Conservation (phyloP, 1,284 basidiomycete genomes). For the Takashimella koratensis region DNA sequence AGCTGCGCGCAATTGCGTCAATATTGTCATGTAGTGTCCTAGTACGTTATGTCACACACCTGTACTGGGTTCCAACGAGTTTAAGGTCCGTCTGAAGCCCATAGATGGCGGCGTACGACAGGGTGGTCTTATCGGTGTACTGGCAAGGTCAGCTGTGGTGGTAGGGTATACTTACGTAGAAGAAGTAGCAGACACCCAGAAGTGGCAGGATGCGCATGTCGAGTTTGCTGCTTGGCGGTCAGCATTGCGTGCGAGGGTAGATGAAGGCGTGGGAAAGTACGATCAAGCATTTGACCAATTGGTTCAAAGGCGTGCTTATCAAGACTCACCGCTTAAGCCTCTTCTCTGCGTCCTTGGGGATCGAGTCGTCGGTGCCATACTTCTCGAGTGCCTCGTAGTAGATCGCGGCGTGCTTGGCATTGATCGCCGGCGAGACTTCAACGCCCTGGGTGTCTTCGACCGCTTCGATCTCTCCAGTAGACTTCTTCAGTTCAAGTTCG, state of each 20-base stretch:
- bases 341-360: conserved; percentile 39
- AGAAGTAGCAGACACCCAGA: conserved; percentile 42
- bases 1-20: no score
- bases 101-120: conserved; percentile 46
- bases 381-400: conserved; percentile 41
- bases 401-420: conserved; percentile 34
- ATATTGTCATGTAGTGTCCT: no score
- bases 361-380: conserved; percentile 36
- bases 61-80: conserved; percentile 40
- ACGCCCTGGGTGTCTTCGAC: no score
- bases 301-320: conserved; percentile 2
- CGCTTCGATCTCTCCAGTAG: no score
- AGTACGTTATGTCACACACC: conserved; percentile 45
- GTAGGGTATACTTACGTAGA: no score
- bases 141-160: no score
- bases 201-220: conserved; percentile 32
- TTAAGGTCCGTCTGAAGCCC: conserved; percentile 45
- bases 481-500: no score
- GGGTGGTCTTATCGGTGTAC: conserved; percentile 45
- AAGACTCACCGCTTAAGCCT: conserved; percentile 37
- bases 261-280: no score
- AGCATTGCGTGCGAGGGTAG: no score
- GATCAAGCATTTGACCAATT: not conserved
- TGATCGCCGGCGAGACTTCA: no score
- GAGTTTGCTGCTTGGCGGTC: no score